Evolutionary conservation across 1,284 basidiomycete genomes (phyloP).

Genomic region (Lentinula novae-zelandiae): DNA sequence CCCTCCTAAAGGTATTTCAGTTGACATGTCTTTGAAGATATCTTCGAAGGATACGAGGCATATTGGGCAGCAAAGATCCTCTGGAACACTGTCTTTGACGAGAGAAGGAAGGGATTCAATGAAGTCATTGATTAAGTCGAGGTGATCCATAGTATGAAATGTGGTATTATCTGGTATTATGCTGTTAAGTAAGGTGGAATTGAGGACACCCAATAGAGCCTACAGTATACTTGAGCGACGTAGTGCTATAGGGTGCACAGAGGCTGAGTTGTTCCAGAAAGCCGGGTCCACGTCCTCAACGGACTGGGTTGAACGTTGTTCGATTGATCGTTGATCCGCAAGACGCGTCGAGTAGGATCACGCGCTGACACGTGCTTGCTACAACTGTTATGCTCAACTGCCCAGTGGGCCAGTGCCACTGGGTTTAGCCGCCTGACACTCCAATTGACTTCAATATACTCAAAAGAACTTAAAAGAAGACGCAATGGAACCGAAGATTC

Average conservation of each 20-base stretch:
- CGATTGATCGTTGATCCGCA: not conserved
- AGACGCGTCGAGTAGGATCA: not conserved
- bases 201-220: too few species aligned
- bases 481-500: not conserved
- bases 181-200: too few species aligned
- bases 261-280: not conserved
- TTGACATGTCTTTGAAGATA: slow-evolving; percentile 13
- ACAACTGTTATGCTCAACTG: not conserved
- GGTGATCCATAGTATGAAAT: slow-evolving; percentile 12
- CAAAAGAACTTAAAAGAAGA: not conserved
- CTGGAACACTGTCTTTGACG: slow-evolving; percentile 35
- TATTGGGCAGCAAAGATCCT: slow-evolving; percentile 59
- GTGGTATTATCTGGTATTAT: not conserved
- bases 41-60: slow-evolving; percentile 50
- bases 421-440: not conserved
- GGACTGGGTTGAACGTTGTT: too few species aligned
- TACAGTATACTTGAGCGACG: too few species aligned
- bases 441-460: not conserved
- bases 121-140: slow-evolving; percentile 25
- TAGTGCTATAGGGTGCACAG: too few species aligned
- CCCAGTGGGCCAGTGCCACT: not conserved
- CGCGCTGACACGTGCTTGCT: not conserved
- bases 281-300: too few species aligned
- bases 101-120: slow-evolving; percentile 44
- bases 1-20: slow-evolving; percentile 26